Evolutionary conservation across 805 yeast species (phyloP).

Genomic region (Spathaspora sp.): DNA sequence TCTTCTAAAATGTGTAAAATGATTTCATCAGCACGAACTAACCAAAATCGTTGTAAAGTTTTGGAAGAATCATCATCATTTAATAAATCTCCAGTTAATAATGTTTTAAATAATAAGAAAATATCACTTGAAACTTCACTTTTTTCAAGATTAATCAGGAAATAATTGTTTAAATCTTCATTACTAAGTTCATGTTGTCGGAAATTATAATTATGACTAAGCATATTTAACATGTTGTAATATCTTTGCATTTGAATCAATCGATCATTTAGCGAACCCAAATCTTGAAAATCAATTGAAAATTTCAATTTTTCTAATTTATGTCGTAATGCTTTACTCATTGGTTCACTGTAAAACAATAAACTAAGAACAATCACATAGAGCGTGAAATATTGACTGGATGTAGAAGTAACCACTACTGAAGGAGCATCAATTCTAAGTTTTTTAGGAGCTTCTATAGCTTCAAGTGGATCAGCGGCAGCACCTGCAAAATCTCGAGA

Average conservation of each 20-base stretch:
- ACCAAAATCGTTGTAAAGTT: conserved; percentile 28
- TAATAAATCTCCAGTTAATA: conserved; percentile 32
- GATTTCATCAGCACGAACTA: conserved; percentile 36
- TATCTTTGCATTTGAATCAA: conserved; percentile 50
- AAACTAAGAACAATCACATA: conserved; percentile 61
- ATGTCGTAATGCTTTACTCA: conserved; percentile 52
- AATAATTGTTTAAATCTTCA: conserved; percentile 42
- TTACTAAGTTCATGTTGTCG: conserved; percentile 49
- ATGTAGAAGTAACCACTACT: conserved; percentile 64
- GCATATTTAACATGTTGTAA: conserved; percentile 32
- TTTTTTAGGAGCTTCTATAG: conserved; percentile 23
- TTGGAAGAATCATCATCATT: conserved; percentile 13
- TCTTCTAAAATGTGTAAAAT: conserved; percentile 39
- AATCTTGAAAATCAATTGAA: conserved; percentile 66
- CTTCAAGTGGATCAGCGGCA: not conserved
- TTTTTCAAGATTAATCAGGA: conserved; percentile 30
- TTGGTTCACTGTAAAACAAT: conserved; percentile 72
- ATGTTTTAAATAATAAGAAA: conserved; percentile 31
- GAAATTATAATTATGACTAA: conserved; percentile 47
- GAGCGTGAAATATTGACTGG: conserved; percentile 66
- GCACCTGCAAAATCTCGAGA: conserved; percentile 1
- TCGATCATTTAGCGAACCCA: conserved; percentile 44
- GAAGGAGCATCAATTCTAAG: conserved; percentile 67
- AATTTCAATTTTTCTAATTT: conserved; percentile 63
- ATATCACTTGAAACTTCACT: conserved; percentile 33